These are phyloP conservation scores for Mycena alexandri DNA, from an alignment of 768 basidiomycete genomes.

Conservation along the genomic window DNA sequence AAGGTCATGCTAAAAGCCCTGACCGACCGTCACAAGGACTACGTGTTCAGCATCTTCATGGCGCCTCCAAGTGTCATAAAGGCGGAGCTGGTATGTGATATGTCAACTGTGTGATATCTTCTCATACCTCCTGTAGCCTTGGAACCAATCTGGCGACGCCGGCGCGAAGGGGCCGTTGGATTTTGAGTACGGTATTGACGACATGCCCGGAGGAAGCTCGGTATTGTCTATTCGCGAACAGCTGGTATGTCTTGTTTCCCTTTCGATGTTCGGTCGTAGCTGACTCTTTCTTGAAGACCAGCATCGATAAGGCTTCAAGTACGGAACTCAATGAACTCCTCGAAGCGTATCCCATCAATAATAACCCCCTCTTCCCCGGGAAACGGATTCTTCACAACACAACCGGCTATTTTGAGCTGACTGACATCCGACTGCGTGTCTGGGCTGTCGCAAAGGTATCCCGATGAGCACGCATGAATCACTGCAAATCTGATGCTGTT, in stretches of 20 bases:
- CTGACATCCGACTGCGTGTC: neutral
- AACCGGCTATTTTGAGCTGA: slow-evolving; percentile 8
- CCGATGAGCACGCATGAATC: too few relatives aligned
- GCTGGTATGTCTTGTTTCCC: neutral
- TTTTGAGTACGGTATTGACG: slow-evolving; percentile 1
- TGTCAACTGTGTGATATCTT: neutral
- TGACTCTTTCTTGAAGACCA: neutral
- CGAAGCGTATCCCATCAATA: slow-evolving; percentile 10
- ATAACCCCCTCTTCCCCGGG: slow-evolving; percentile 6
- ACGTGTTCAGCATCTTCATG: slow-evolving; percentile 2
- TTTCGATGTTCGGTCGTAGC: neutral
- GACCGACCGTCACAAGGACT: slow-evolving; percentile 1
- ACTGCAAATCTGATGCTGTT: too few relatives aligned
- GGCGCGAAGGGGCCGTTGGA: neutral
- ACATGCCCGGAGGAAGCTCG: neutral
- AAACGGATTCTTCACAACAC: slow-evolving; percentile 16
- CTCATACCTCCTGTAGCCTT: slow-evolving; percentile 1
- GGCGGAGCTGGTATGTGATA: slow-evolving; percentile 1
- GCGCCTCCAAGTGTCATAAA: neutral
- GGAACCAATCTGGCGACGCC: neutral
- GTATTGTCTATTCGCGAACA: neutral
- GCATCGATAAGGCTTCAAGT: neutral
- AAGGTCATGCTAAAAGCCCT: neutral
- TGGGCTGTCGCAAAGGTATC: slow-evolving; percentile 2
- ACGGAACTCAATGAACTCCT: neutral